Evolutionary conservation across 2,329 filamentous ascomycete genomes (phyloP).

Genomic region (Alternaria brassicicola): DNA sequence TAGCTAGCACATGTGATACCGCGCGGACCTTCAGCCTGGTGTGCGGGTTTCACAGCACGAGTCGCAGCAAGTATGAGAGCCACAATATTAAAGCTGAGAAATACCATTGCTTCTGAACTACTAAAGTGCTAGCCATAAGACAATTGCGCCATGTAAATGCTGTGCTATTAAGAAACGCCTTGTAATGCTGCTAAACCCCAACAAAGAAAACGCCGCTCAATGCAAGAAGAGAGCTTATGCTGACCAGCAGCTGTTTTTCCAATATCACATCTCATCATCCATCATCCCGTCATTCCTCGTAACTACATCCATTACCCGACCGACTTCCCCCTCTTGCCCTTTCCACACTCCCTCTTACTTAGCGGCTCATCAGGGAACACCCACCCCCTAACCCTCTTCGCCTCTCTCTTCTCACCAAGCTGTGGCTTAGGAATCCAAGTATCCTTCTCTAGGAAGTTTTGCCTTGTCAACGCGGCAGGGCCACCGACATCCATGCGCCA

Average conservation of each 20-base stretch:
- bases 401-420: constrained; percentile 75
- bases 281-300: not conserved
- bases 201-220: constrained; percentile 1
- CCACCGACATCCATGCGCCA: constrained; percentile 77
- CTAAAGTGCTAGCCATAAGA: not conserved
- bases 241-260: constrained; percentile 7
- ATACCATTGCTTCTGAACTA: constrained; percentile 7
- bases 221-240: constrained; percentile 9
- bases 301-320: constrained; percentile 13
- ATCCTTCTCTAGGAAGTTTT: constrained; percentile 73
- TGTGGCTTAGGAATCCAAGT: constrained; percentile 76
- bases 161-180: constrained; percentile 2
- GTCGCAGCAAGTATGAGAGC: not conserved
- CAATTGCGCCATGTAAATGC: constrained; percentile 16
- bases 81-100: not conserved
- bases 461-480: constrained; percentile 72
- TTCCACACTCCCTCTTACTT: constrained; percentile 67
- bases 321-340: constrained; percentile 41
- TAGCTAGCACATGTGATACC: not conserved
- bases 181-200: constrained; percentile 6
- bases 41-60: no score
- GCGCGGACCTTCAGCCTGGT: not conserved
- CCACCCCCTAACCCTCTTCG: constrained; percentile 76
- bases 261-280: not conserved
- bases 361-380: constrained; percentile 76